A percentile compares a stretch with the other conserved stretches of the same genome.
phyloP scores from a whole-genome alignment of 2,329 filamentous ascomycete species.

The Fusarium aywerte region DNA sequence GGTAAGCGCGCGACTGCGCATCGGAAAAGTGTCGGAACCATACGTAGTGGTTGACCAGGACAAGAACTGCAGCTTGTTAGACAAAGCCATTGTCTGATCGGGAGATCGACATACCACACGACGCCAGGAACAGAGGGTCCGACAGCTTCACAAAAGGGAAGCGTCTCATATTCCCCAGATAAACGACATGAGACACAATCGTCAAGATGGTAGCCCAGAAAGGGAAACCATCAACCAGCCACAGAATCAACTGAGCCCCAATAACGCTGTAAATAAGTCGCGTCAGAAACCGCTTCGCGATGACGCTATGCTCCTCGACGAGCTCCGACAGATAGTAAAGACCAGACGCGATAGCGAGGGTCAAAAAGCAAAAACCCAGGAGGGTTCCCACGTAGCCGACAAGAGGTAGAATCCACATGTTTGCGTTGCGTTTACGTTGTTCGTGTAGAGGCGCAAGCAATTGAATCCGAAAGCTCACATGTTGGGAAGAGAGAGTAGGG shows the following conservation, averaged over 20 bases:
- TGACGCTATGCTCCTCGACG: constrained; percentile 95
- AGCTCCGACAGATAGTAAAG: constrained; percentile 98
- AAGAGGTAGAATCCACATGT: constrained; percentile 95
- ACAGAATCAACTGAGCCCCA: constrained; percentile 76
- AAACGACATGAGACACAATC: constrained; percentile 83
- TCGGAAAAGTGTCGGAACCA: constrained; percentile 95
- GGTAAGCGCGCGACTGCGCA: constrained; percentile 67
- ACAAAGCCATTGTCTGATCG: fast-evolving
- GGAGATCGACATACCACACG: constrained; percentile 71
- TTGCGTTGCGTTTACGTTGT: constrained; percentile 45
- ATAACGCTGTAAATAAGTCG: constrained; percentile 88
- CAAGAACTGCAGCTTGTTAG: constrained; percentile 68
- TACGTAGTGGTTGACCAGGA: constrained; percentile 89
- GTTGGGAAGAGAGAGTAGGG: constrained; percentile 19
- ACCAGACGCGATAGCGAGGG: constrained; percentile 95
- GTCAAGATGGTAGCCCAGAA: constrained; percentile 78
- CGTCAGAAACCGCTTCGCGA: constrained; percentile 87
- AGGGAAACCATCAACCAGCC: constrained; percentile 87
- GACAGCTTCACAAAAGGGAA: constrained; percentile 84
- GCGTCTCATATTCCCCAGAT: constrained; percentile 83
- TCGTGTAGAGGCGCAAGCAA: constrained; percentile 24
- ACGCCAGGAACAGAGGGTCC: constrained; percentile 86
- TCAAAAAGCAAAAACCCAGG: constrained; percentile 92
- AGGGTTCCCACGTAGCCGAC: constrained; percentile 89
- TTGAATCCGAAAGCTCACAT: constrained; percentile 42